Base-by-base conservation (phyloP, 352 stramenopile genomes). In the Saprolegnia parasitica region DNA sequence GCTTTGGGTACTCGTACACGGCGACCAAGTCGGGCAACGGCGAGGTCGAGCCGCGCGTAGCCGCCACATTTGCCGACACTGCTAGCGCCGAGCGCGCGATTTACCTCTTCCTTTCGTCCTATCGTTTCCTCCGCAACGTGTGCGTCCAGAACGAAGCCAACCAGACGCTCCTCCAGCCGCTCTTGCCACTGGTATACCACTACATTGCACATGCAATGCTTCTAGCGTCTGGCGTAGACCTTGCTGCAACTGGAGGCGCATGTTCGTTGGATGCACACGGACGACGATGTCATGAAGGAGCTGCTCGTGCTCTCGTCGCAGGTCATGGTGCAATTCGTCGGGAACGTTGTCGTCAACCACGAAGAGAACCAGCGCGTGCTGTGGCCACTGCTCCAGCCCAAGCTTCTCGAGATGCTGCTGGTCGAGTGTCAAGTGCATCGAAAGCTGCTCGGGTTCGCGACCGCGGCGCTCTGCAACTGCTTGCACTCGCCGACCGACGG, bases 391-490 rank as follows among this genome's bases (percentile, higher is more conserved):
- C 89, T 87, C 74, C 90, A 91, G 62, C 81, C 79, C 1, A 77
- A 91, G 52, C 63, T 81, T 54, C 87, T 92, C 52, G 83, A 93
- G 68, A 83, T 90, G 40, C 21, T 92, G 5, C 71, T 94, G 26
- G 79, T 92, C 11, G 86, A 94, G 60, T 92, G 81, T 40, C 86
- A 94, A 23, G 71, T 83, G 67, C 74, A 92, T 55, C 86, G 86
- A 35, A 94, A 94, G 67, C 64, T 94, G 56, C 72, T 91, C 26
- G 84, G 82, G 8, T 94, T 88, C 74, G 70, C 79, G 0, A 76
- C 78, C 9, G 86, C 86, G 10, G 61, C 91, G 15, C 52, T 88
- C 18, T 62, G 91, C 11, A 92, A 92, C 68, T 92, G 83, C 70
- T 52, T 92, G 47, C 89, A 87, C 52, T 71, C 75, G 24, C 74